Evolutionary conservation across 805 yeast species (phyloP).

Genomic region (Phaffomyces thermotolerans): DNA sequence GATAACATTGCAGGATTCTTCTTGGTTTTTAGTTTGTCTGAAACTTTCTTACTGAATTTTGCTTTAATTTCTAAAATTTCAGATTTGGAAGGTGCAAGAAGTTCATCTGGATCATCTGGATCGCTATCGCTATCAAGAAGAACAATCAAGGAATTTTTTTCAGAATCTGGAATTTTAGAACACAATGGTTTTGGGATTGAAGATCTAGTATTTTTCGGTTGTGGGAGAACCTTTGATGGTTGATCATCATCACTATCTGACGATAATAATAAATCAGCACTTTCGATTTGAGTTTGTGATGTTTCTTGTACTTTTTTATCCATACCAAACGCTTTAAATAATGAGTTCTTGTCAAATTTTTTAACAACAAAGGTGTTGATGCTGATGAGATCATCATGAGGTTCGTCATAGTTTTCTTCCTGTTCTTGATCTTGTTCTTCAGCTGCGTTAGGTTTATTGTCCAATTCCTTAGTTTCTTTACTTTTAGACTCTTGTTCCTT

Average conservation of each 20-base stretch:
- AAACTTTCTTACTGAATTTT: slow-evolving; percentile 24
- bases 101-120: slow-evolving; percentile 15
- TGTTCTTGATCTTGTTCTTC: slow-evolving; percentile 8
- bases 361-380: slow-evolving; percentile 13
- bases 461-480: slow-evolving; percentile 7
- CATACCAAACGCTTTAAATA: slow-evolving; percentile 20
- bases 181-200: neutral
- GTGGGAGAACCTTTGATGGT: neutral
- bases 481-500: slow-evolving; percentile 13
- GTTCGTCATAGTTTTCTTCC: slow-evolving; percentile 4
- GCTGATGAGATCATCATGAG: slow-evolving; percentile 3
- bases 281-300: slow-evolving; percentile 2
- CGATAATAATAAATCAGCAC: slow-evolving; percentile 4
- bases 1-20: slow-evolving; percentile 13
- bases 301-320: neutral
- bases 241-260: slow-evolving; percentile 11
- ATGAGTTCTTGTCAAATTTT: slow-evolving; percentile 13
- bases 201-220: neutral
- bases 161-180: slow-evolving; percentile 3
- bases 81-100: slow-evolving; percentile 25
- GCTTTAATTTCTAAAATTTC: slow-evolving; percentile 29
- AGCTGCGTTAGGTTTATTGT: slow-evolving; percentile 4
- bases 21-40: slow-evolving; percentile 8
- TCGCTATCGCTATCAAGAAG: slow-evolving; percentile 16
- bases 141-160: slow-evolving; percentile 2